A percentile compares a stretch with the other conserved stretches of the same genome.
Conservation (phyloP, 169 alveolate genomes). For the Plasmodium vivax region DNA sequence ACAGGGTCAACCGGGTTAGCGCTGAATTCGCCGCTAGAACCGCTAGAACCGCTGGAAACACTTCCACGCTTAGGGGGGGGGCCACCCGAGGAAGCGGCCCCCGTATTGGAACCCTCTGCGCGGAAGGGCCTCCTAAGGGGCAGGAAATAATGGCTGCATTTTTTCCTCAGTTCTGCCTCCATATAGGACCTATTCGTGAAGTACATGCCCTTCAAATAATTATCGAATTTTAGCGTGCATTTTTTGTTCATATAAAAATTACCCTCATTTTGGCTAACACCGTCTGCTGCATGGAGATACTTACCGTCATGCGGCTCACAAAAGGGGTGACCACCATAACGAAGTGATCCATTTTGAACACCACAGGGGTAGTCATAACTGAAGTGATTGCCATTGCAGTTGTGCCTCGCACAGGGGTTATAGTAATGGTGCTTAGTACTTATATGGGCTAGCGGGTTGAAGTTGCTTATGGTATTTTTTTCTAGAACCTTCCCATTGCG, state of each 20-base stretch:
- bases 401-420: not conserved
- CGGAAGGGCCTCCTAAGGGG: not conserved
- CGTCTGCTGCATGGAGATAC: not conserved
- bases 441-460: slow-evolving; percentile 26
- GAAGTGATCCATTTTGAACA: not conserved
- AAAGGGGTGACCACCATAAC: not conserved
- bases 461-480: slow-evolving; percentile 6
- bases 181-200: not conserved
- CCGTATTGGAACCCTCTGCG: not conserved
- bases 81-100: not conserved
- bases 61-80: not conserved
- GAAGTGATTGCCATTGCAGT: not conserved
- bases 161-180: slow-evolving; percentile 5
- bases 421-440: not conserved
- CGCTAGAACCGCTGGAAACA: not conserved
- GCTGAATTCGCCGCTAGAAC: not conserved
- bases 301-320: not conserved
- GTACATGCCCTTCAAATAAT: not conserved
- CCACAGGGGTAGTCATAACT: not conserved
- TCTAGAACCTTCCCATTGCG: not conserved
- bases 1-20: not conserved
- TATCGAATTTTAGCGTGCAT: not conserved
- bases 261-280: not conserved
- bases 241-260: not conserved
- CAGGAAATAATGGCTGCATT: not conserved